Conservation (phyloP, 495 filamentous ascomycete genomes). For the Amphirosellinia nigrospora region DNA sequence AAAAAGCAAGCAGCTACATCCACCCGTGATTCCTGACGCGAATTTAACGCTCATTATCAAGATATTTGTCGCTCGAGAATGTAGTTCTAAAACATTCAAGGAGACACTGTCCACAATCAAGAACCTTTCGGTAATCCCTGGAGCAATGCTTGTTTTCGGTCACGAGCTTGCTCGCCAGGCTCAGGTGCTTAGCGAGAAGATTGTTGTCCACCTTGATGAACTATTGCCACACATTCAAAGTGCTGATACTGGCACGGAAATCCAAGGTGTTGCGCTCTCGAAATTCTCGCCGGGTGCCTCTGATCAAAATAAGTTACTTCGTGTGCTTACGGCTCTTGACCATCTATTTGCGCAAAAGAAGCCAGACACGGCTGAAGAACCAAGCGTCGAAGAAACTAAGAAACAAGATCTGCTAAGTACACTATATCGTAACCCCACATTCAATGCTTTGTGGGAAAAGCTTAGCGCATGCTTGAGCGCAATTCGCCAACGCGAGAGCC, state of each 20-base stretch:
- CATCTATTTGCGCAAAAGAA: slow-evolving; percentile 81
- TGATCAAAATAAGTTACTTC: slow-evolving; percentile 91
- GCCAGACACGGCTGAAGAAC: slow-evolving; percentile 61
- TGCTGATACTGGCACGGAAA: slow-evolving; percentile 86
- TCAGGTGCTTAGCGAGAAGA: slow-evolving; percentile 79
- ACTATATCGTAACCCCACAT: slow-evolving; percentile 89
- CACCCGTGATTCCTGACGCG: slow-evolving; percentile 85
- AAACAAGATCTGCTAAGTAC: slow-evolving; percentile 84
- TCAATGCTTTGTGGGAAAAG: slow-evolving; percentile 88
- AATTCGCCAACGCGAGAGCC: slow-evolving; percentile 88
- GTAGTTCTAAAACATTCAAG: slow-evolving; percentile 94
- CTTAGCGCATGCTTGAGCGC: slow-evolving; percentile 89
- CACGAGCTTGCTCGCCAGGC: slow-evolving; percentile 88
- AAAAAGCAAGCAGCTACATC: slow-evolving; percentile 73
- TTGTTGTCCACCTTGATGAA: slow-evolving; percentile 82
- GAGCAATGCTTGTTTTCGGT: slow-evolving; percentile 88
- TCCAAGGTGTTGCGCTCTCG: slow-evolving; percentile 89
- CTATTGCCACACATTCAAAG: slow-evolving; percentile 86
- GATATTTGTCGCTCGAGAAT: slow-evolving; percentile 93
- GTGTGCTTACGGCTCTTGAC: slow-evolving; percentile 93
- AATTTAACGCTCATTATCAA: slow-evolving; percentile 93
- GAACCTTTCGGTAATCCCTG: slow-evolving; percentile 91
- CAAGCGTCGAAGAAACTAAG: slow-evolving; percentile 56
- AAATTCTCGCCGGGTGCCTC: slow-evolving; percentile 96
- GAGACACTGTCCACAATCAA: slow-evolving; percentile 97